These are phyloP conservation scores for Xylaria arbuscula DNA, from an alignment of 2,329 filamentous ascomycete genomes.

Conservation along the genomic window DNA sequence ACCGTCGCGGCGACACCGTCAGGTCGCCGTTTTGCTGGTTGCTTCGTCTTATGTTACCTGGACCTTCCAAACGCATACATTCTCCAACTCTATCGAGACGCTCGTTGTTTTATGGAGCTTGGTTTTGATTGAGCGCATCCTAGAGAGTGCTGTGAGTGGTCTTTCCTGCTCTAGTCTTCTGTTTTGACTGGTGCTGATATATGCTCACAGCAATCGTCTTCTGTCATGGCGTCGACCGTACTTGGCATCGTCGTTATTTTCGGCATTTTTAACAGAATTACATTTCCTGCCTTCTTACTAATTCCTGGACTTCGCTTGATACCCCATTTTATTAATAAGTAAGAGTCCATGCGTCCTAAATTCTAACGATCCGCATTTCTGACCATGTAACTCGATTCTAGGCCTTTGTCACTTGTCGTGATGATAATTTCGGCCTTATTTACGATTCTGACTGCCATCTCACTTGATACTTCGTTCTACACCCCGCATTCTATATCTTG, in stretches of 20 bases:
- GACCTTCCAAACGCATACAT: constrained; percentile 98
- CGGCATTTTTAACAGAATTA: constrained; percentile 95
- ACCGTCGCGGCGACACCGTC: constrained; percentile 76
- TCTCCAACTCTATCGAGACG: constrained; percentile 97
- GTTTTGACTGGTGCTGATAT: constrained; percentile 6
- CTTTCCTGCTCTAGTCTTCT: not conserved
- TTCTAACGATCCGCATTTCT: constrained; percentile 24
- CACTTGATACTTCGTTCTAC: constrained; percentile 89
- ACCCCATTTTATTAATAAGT: constrained; percentile 87
- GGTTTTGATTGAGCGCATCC: constrained; percentile 88
- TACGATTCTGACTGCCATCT: constrained; percentile 78
- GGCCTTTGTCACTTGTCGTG: constrained; percentile 70
- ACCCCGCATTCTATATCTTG: constrained; percentile 70
- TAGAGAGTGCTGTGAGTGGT: constrained; percentile 75
- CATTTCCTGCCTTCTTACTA: constrained; percentile 91
- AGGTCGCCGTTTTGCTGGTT: constrained; percentile 82
- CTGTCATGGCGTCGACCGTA: constrained; percentile 78
- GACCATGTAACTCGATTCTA: constrained; percentile 47
- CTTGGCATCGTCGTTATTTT: constrained; percentile 85
- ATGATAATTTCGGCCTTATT: constrained; percentile 73
- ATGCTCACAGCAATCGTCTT: constrained; percentile 72
- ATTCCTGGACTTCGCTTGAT: constrained; percentile 85
- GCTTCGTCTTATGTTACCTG: constrained; percentile 98
- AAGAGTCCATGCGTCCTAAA: constrained; percentile 49
- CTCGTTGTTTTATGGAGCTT: constrained; percentile 92